phyloP scores from a whole-genome alignment of 495 filamentous ascomycete genomes.

The Xylaria venustula region DNA sequence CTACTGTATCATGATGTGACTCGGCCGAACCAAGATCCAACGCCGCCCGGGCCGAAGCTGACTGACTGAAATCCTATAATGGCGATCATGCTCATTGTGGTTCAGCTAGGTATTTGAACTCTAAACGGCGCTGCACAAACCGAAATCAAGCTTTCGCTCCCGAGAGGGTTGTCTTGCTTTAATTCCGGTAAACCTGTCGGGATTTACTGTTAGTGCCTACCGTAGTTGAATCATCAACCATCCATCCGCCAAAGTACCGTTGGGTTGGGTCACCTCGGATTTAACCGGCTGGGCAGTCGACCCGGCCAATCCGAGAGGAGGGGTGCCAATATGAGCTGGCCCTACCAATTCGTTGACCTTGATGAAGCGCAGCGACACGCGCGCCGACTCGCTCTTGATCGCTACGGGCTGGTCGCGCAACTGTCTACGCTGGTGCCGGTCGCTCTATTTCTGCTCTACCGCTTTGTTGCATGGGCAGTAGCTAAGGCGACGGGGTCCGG shows the following conservation, averaged over 20 bases:
- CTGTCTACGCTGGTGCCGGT: slow-evolving; percentile 56
- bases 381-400: slow-evolving; percentile 58
- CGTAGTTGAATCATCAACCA: no score
- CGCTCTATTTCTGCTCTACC: slow-evolving; percentile 38
- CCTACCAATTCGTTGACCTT: slow-evolving; percentile 60
- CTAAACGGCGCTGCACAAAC: no score
- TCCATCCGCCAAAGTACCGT: no score
- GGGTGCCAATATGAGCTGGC: slow-evolving; percentile 52
- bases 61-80: no score
- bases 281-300: not conserved
- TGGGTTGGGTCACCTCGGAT: no score
- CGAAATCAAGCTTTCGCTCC: not conserved
- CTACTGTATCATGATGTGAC: no score
- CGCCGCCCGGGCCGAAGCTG: slow-evolving; percentile 1
- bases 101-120: no score
- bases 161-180: not conserved
- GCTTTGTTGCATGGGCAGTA: slow-evolving; percentile 28
- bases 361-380: slow-evolving; percentile 51
- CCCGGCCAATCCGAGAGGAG: not conserved
- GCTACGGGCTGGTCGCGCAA: slow-evolving; percentile 62
- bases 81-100: no score
- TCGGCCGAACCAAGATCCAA: not conserved
- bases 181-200: no score
- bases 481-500: slow-evolving; percentile 7
- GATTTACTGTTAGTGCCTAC: no score